Base-by-base conservation (phyloP, 2,329 filamentous ascomycete genomes). In the Fusarium sp. region DNA sequence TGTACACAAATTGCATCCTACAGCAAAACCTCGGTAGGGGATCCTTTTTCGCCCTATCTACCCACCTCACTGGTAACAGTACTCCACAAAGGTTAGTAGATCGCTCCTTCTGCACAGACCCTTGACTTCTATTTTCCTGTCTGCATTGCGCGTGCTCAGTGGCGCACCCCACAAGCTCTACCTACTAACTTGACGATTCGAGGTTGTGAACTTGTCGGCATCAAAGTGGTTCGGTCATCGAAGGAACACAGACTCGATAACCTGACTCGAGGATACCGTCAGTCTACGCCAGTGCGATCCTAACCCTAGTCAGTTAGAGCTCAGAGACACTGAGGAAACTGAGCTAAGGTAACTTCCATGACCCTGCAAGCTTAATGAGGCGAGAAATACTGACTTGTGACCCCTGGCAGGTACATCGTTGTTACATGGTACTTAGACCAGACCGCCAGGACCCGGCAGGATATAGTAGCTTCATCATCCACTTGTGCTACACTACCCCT, bases 21-120 rank as follows among this genome's bases (percentile, higher is more conserved):
- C 12, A 40, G 38, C 27, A 58, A 18, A 18, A 55, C 43, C 30
- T 64, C 49, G 38, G 29, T 18, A 43, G 27, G 24, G n/a, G 32
- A 42, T 47, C 45, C 40, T 62, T 34, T 34, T 45, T 53, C 50
- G 40, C 51, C 51, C 34, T 46, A 29, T 59, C 52, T 51, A 64
- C 44, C 63, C 68, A 70, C 66, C 57, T 70, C 61, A 59, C 57
- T 70, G 68, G 64, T 63, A 64, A 55, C 68, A 56, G 66, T 72
- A 59, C 70, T 74, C 73, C 73, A 75, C 66, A 57, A 24, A 29
- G 55, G 54, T 46, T 47, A 46, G 45, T 50, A 67, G 72, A 74
- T 75, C 70, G 69, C 64, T 62, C 52, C 62, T 50, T 53, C 63
- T 52, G 70, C 73, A 74, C 72, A 74, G 68, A 69, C 73, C 68